phyloP scores from a whole-genome alignment of 495 filamentous ascomycete genomes.

The Venustampulla echinocandica region DNA sequence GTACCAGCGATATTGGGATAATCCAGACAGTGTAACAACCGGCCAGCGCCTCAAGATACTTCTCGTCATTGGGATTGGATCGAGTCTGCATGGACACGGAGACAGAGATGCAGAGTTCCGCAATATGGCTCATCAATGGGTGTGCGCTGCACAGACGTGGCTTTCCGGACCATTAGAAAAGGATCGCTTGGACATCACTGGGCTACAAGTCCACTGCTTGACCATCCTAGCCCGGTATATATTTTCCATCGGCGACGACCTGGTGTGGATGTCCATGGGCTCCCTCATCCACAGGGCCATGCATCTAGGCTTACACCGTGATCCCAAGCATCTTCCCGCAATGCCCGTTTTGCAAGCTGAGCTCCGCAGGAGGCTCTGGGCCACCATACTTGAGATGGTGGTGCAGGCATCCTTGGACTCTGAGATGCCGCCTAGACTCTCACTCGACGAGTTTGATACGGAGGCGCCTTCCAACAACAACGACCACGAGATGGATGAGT shows the following conservation, averaged over 20 bases:
- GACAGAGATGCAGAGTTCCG: slow-evolving; percentile 27
- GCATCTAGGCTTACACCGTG: slow-evolving; percentile 51
- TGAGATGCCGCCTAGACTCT: slow-evolving; percentile 44
- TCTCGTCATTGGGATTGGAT: slow-evolving; percentile 46
- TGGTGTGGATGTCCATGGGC: slow-evolving; percentile 48
- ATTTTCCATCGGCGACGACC: slow-evolving; percentile 41
- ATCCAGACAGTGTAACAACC: slow-evolving; percentile 26
- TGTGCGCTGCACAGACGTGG: slow-evolving; percentile 49
- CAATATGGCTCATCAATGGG: slow-evolving; percentile 37
- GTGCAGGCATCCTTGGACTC: slow-evolving; percentile 49
- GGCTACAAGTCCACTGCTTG: slow-evolving; percentile 48
- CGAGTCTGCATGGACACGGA: slow-evolving; percentile 36
- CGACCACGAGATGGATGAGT: slow-evolving; percentile 45
- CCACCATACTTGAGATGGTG: slow-evolving; percentile 51
- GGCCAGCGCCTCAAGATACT: slow-evolving; percentile 42
- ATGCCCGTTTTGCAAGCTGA: slow-evolving; percentile 43
- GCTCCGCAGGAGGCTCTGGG: slow-evolving; percentile 51
- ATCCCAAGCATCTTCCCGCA: slow-evolving; percentile 42
- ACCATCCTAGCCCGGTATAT: slow-evolving; percentile 45
- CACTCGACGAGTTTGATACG: slow-evolving; percentile 43
- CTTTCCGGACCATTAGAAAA: slow-evolving; percentile 44
- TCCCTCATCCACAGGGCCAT: slow-evolving; percentile 47
- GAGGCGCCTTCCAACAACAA: slow-evolving; percentile 46
- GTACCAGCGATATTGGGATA: slow-evolving; percentile 43
- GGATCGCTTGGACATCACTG: slow-evolving; percentile 37